Conservation (phyloP, 306 rosid species). For the Castanea crenata region DNA sequence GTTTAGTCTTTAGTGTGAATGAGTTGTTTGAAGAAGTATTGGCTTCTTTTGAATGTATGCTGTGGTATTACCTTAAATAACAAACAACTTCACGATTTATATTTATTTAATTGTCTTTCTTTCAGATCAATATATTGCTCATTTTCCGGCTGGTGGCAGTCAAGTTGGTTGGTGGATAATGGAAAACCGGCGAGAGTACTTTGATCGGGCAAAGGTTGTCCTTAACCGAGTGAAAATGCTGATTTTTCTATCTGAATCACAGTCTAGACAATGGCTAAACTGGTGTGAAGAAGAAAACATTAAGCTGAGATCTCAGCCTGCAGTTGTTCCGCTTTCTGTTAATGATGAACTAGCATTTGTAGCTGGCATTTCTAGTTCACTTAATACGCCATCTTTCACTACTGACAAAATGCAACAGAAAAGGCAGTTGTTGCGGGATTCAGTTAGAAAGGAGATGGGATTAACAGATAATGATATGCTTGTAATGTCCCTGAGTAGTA, state of each 20-base stretch:
- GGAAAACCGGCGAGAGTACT: constrained; percentile 90
- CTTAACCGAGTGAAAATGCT: constrained; percentile 67
- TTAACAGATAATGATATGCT: constrained; percentile 69
- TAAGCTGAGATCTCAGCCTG: constrained; percentile 59
- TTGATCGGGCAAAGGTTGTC: constrained; percentile 68
- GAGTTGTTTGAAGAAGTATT: not conserved
- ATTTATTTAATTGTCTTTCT: not conserved
- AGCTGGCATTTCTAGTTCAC: constrained; percentile 75
- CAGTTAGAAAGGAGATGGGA: constrained; percentile 75
- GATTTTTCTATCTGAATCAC: constrained; percentile 70
- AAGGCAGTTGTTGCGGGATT: constrained; percentile 54
- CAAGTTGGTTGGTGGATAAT: constrained; percentile 96
- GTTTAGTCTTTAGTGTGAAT: not conserved
- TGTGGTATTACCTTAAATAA: not conserved
- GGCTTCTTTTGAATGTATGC: not conserved
- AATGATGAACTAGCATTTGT: constrained; percentile 78
- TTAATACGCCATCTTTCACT: constrained; percentile 72
- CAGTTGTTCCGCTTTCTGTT: constrained; percentile 71
- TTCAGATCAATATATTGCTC: constrained; percentile 74
- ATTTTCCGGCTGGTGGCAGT: constrained; percentile 78
- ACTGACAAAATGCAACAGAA: constrained; percentile 59
- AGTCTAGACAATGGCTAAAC: constrained; percentile 71
- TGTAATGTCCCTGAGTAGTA: constrained; percentile 80
- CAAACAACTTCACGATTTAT: not conserved
- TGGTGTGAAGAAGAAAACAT: constrained; percentile 83